Evolutionary conservation across 2,329 filamentous ascomycete genomes (phyloP).

Genomic region (Nemania serpens): DNA sequence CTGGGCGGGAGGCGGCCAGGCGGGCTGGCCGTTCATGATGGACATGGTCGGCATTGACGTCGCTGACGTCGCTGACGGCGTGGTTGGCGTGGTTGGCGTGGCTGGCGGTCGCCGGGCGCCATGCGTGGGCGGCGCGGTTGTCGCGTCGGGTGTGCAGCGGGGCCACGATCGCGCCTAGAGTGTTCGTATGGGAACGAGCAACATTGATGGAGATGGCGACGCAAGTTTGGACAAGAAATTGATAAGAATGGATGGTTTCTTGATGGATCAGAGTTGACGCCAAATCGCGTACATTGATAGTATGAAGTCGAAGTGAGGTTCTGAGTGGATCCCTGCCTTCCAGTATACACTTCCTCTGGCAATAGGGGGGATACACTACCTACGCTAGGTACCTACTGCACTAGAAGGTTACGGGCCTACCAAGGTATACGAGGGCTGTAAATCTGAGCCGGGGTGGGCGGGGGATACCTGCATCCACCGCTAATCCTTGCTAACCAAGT

Average conservation of each 20-base stretch:
- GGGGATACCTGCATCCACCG: background rate
- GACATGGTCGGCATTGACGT: constrained; percentile 62
- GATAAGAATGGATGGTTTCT: constrained; percentile 50
- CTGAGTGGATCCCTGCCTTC: constrained; percentile 29
- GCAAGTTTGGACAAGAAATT: constrained; percentile 45
- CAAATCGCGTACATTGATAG: constrained; percentile 58
- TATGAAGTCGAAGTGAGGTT: constrained; percentile 56
- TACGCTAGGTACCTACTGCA: too few relatives aligned
- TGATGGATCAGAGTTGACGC: constrained; percentile 56
- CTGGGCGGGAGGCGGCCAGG: constrained; percentile 65
- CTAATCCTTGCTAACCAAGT: background rate
- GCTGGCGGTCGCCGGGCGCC: constrained; percentile 61
- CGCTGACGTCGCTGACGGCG: constrained; percentile 55
- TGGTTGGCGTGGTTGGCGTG: constrained; percentile 52
- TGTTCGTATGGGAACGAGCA: constrained; percentile 55
- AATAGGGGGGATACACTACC: too few relatives aligned
- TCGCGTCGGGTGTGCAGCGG: constrained; percentile 56
- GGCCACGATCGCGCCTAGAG: constrained; percentile 53
- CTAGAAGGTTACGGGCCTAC: too few relatives aligned
- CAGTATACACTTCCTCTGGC: constrained; percentile 10
- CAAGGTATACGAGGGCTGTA: too few relatives aligned
- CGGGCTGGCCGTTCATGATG: constrained; percentile 66
- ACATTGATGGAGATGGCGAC: constrained; percentile 58
- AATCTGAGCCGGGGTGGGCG: too few relatives aligned
- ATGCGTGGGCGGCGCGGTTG: constrained; percentile 56